phyloP scores from a whole-genome alignment of 2,329 filamentous ascomycete species.

The Hymenoscyphus occultus region DNA sequence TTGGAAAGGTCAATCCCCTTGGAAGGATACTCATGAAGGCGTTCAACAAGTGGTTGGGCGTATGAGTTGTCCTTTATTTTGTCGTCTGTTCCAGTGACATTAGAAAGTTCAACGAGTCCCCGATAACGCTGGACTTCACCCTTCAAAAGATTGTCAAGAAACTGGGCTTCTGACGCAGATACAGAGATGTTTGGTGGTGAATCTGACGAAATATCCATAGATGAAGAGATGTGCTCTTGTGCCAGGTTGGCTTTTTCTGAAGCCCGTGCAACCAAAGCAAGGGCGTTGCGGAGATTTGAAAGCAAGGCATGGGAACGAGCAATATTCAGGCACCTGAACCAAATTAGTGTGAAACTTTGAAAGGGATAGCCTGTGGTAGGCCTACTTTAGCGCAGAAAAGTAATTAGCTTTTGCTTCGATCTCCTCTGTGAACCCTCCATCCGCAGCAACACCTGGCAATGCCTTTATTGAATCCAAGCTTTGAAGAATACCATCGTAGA shows the following conservation, averaged over 20 bases:
- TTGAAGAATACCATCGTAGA: conserved; percentile 89
- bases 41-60: conserved; percentile 66
- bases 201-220: conserved; percentile 38
- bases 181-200: conserved; percentile 68
- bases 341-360: conserved; percentile 10
- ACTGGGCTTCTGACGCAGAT: conserved; percentile 53
- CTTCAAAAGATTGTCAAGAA: conserved; percentile 60
- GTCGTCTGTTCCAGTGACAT: conserved; percentile 48
- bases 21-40: conserved; percentile 69
- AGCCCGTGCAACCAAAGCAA: conserved; percentile 79
- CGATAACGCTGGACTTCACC: conserved; percentile 77
- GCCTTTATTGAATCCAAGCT: conserved; percentile 89
- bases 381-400: conserved; percentile 84
- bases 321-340: conserved; percentile 70
- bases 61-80: conserved; percentile 26
- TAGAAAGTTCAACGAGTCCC: conserved; percentile 79
- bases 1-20: conserved; percentile 72
- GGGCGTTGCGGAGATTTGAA: conserved; percentile 69
- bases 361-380: conserved; percentile 16
- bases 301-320: conserved; percentile 79
- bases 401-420: conserved; percentile 77
- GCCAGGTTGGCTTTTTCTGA: conserved; percentile 57
- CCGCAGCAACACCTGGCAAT: conserved; percentile 83
- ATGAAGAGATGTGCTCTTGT: conserved; percentile 44
- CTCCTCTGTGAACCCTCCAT: conserved; percentile 70